phyloP scores from a whole-genome alignment of 345 rosid species.

The Ailanthus altissimus region DNA sequence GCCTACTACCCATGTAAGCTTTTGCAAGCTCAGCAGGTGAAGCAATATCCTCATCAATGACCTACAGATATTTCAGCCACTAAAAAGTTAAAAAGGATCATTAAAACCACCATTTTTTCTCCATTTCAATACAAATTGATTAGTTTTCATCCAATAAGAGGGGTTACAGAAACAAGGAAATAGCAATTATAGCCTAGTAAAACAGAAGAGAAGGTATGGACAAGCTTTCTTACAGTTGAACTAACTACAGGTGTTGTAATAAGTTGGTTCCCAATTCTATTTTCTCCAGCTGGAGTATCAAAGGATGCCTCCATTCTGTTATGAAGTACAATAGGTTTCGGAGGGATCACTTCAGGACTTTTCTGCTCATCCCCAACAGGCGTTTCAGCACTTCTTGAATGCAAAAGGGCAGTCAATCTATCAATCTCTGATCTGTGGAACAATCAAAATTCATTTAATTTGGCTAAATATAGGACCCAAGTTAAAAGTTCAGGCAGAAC shows the following conservation, averaged over 20 bases:
- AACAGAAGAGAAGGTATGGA: background rate
- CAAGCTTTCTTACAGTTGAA: conserved; percentile 45
- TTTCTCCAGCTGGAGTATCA: conserved; percentile 37
- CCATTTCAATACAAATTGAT: background rate
- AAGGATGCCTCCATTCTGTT: conserved; percentile 38
- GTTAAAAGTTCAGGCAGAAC: background rate
- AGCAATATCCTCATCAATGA: conserved; percentile 62
- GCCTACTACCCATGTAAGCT: conserved; percentile 90
- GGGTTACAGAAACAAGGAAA: background rate
- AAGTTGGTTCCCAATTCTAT: conserved; percentile 37
- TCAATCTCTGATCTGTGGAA: conserved; percentile 79
- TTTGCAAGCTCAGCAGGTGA: conserved; percentile 97
- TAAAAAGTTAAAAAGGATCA: conserved; percentile 20
- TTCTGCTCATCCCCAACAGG: conserved; percentile 45
- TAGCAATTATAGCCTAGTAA: background rate
- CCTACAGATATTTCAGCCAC: conserved; percentile 49
- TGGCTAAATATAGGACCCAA: background rate
- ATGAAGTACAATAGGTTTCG: conserved; percentile 28
- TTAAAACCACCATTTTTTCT: background rate
- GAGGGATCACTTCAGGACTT: conserved; percentile 40
- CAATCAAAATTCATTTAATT: conserved; percentile 13
- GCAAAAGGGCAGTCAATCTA: conserved; percentile 70
- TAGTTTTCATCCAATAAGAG: background rate
- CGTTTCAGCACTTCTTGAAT: conserved; percentile 51
- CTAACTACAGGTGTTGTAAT: conserved; percentile 47